phyloP scores from a whole-genome alignment of 2,329 filamentous ascomycete species.

The Cladophialophora exuberans region DNA sequence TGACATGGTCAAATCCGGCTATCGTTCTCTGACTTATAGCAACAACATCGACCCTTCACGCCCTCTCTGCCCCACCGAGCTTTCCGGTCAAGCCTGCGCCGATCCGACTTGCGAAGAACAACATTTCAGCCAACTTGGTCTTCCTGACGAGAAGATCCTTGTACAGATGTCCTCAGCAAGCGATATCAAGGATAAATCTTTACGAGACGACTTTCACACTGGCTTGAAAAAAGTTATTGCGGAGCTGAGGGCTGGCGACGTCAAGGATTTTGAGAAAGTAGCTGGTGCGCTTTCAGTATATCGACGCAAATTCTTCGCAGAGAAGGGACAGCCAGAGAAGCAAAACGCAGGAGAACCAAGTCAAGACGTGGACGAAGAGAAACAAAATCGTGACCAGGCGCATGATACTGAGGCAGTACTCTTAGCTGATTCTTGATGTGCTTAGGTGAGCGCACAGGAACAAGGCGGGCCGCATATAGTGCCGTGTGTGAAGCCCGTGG shows the following conservation, averaged over 20 bases:
- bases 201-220: constrained; percentile 47
- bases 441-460: too few species aligned
- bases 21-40: constrained; percentile 90
- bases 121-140: constrained; percentile 75
- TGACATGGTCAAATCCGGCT: constrained; percentile 71
- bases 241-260: constrained; percentile 52
- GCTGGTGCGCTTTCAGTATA: constrained; percentile 54
- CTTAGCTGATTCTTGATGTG: too few species aligned
- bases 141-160: constrained; percentile 61
- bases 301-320: constrained; percentile 43
- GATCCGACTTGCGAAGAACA: constrained; percentile 74
- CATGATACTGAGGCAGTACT: too few species aligned
- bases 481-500: too few species aligned
- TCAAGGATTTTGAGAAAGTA: constrained; percentile 55
- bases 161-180: constrained; percentile 52
- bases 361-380: not conserved
- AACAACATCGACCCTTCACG: constrained; percentile 79
- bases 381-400: too few species aligned
- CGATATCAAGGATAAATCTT: constrained; percentile 50
- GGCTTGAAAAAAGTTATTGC: constrained; percentile 55
- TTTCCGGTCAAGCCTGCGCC: constrained; percentile 72
- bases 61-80: constrained; percentile 76
- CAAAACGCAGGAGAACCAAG: not conserved
- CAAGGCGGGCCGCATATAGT: too few species aligned
- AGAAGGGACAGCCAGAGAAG: constrained; percentile 14